Base-by-base conservation (phyloP, 23 red algal species). In the Cyanidiococcus yangmingshanensis region DNA sequence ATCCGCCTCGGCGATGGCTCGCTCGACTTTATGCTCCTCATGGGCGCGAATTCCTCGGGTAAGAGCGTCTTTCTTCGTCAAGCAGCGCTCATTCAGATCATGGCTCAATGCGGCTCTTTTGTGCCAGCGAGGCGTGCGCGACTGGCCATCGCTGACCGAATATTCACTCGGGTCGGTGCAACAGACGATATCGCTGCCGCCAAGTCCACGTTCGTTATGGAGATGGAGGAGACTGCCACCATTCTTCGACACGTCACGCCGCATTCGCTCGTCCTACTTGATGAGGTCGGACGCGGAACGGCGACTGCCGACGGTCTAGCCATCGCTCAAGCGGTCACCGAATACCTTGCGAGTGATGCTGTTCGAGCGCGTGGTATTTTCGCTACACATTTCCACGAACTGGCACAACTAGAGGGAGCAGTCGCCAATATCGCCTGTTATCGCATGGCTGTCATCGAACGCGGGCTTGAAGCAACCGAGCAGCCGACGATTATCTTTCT, bases 231-330 rank as follows among this genome's bases (percentile, higher is more conserved):
- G 58, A 96, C 92, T 41, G 87, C 87, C 41, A 82, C 59, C 58
- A 96, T 96, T 39, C 54, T 91, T 57, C 76, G 85, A 25, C 63
- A 86, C 37, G 87, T 81, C 27, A 82, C 88, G 12, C 57, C 51
- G 15, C 17, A 40, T 25, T 88, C 87, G n/a, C 83, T 96, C 39
- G 92, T 96, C 32, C 67, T 91, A 34, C 51, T 90, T 25, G 92
- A 96, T 77, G 92, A 96, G 59, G 82, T 96, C 37, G 92, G 92
- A 51, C 77, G 92, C 0, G 92, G 92, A 17, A 96, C 92, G 0
- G 80, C 83, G 38, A 84, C 80, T 1, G 82, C 82, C 32, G 90
- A 95, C 67, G 90, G 90, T 24, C 58, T 89, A 57, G 84, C 90
- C 34, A 88, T 95, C 40, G 85, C 90, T 0, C 87, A 83, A 68